Base-by-base conservation (phyloP, 305 asterid genomes). In the Fraxinus greggii region DNA sequence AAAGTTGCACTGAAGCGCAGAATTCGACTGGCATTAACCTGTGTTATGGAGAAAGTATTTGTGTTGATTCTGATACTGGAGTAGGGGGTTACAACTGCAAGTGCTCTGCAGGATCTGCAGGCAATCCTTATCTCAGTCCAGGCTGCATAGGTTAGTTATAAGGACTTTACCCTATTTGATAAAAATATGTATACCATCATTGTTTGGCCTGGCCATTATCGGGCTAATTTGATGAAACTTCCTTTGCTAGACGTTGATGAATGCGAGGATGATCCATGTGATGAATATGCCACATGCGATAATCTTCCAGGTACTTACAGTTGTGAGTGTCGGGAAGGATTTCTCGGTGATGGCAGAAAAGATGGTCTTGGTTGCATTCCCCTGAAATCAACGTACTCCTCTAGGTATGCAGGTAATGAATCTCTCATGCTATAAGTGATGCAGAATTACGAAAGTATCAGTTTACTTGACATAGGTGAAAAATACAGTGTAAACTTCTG, bases 41-140 rank as follows among this genome's bases (percentile, higher is more conserved):
- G 15, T 88, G 90, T 40, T 35, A 86, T 42, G 85, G 42, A 45
- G 56, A 86, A 3, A 84, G 90, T n/a, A 67, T 78, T 26, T 88
- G 89, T 48, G 91, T 86, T 38, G 91, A 88, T 75, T 88, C 88
- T 29, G 84, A 31, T 21, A 9, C 82, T 1, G 45, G 8, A 61
- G 79, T 75, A 12, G 89, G 89, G 72, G 89, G 89, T 9, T 82
- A 84, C 59, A 85, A 82, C 7, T 88, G 91, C 84, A 80, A 65
- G 32, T 86, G 89, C 80, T 82, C 89, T 0, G 28, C 4, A 15
- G 90, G 89, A 12, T 88, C 69, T 77, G 13, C 38, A 28, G 90
- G 90, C 51, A 86, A 86, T 78, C 90, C 89, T 0, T 88, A 88
- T 78, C 86, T 88, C 75, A 82, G 84, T 38, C 86, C 85, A 17